These are phyloP conservation scores for Leccinum rimulosum DNA, from an alignment of 768 basidiomycete genomes.

Conservation along the genomic window DNA sequence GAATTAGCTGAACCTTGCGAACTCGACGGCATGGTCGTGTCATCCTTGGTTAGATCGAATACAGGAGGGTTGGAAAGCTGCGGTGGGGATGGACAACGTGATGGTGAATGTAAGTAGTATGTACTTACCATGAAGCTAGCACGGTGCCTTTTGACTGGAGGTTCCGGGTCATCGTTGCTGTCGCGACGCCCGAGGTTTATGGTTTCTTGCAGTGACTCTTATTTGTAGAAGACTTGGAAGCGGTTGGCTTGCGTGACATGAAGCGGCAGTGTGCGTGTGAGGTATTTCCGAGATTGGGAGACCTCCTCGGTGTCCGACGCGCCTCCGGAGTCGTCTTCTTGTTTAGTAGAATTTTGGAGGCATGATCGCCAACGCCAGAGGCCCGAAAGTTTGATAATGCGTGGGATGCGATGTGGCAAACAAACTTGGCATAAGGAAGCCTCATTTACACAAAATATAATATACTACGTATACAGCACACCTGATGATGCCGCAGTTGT, in stretches of 20 bases:
- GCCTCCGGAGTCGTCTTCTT: constrained; percentile 34
- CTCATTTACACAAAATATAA: too few species aligned
- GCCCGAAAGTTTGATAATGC: too few species aligned
- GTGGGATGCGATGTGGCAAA: too few species aligned
- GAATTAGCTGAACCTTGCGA: constrained; percentile 4
- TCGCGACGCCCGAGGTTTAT: constrained; percentile 18
- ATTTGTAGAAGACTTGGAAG: constrained; percentile 4
- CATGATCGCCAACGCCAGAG: constrained; percentile 11
- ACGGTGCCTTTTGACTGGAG: constrained; percentile 21
- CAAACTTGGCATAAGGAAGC: too few species aligned
- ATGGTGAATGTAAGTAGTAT: background rate
- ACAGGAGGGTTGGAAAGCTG: constrained; percentile 24
- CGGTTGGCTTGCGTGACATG: constrained; percentile 23
- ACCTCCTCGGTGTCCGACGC: constrained; percentile 31
- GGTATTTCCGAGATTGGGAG: constrained; percentile 11
- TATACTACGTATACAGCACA: too few species aligned
- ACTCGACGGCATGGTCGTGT: constrained; percentile 1
- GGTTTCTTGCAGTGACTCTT: constrained; percentile 16
- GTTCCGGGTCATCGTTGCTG: constrained; percentile 15
- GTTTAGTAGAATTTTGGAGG: constrained; percentile 27
- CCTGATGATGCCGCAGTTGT: too few species aligned
- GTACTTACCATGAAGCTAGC: constrained; percentile 10
- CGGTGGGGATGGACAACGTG: background rate
- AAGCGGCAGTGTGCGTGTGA: background rate
- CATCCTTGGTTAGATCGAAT: constrained; percentile 23